Base-by-base conservation (phyloP, 2,329 filamentous ascomycete species). In the Talaromyces sp. region DNA sequence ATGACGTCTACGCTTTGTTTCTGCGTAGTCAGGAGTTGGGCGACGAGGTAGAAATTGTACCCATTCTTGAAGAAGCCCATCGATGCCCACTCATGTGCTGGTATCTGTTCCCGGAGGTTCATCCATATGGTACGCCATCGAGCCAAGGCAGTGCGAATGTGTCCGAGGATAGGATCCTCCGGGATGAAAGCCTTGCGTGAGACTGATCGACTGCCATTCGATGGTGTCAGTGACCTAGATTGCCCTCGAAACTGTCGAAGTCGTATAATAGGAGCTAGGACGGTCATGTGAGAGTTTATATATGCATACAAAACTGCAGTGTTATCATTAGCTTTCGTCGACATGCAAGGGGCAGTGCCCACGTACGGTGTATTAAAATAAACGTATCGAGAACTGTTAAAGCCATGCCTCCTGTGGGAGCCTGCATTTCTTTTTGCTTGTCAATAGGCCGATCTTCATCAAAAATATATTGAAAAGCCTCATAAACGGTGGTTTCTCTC, bases 31-130 rank as follows among this genome's bases (percentile, higher is more conserved):
- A 79, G 71, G 4, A 78, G 65, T 54, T 77, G 74, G 4, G 75
- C 75, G 12, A 79, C 75, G 27, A 78, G 71, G 76, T 76, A 79
- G 65, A 77, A 78, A 16, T 77, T 75, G 60, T 77, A 78, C 0
- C 71, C 73, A 50, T 77, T 78, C 53, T 76, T 75, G 65, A 71
- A 78, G 62, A 79, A 78, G 30, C 76, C 76, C 71, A 78, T 75
- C 0, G 71, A 69, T 5, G 72, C 71, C 75, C 76, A 77, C 54
- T 77, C 72, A 28, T 76, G 67, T 10, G 64, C 65, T 2, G 76
- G 68, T 2, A 76, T 63, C 9, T 71, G 65, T 8, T 61, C 71
- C 51, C 72, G 70, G 1, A 77, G 64, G 7, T 68, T 63, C 14
- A 73, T 54, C 76, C 76, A 79, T 16, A 76, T 65, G 2, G 75